A percentile compares a stretch with the other conserved stretches of the same genome.
Conservation (phyloP, 2,329 filamentous ascomycete genomes). For the Pseudovirgaria hyperparasitica region DNA sequence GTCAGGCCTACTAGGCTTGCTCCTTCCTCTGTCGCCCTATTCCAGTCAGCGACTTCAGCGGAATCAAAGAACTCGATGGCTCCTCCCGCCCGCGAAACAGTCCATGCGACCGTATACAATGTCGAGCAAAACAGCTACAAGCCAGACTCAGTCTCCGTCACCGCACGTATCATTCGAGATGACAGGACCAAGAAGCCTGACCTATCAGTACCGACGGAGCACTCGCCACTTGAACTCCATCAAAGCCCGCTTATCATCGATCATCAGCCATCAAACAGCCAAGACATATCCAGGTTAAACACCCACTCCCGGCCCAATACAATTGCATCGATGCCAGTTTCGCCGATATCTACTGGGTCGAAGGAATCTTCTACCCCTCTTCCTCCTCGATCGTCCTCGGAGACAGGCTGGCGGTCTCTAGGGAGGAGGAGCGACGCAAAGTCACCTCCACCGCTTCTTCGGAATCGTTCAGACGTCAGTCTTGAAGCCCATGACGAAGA, state of each 20-base stretch:
- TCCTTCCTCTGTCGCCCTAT: conserved; percentile 11
- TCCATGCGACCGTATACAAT: conserved; percentile 24
- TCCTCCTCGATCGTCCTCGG: conserved; percentile 25
- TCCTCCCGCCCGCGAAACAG: conserved; percentile 15
- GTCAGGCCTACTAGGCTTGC: conserved; percentile 17
- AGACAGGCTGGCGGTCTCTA: conserved; percentile 25
- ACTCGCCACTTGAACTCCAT: conserved; percentile 36
- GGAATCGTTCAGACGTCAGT: conserved; percentile 13
- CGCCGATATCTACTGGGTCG: conserved; percentile 19
- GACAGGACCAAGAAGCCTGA: conserved; percentile 22
- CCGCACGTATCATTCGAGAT: conserved; percentile 68
- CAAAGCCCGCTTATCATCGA: conserved; percentile 50
- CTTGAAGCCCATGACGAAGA: conserved; percentile 25
- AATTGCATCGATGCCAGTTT: conserved; percentile 16
- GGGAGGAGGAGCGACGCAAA: conserved; percentile 25
- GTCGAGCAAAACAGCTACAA: conserved; percentile 26
- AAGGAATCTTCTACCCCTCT: conserved; percentile 13
- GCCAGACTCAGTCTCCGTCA: conserved; percentile 77
- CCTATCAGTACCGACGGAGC: conserved; percentile 36
- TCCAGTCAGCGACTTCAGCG: conserved; percentile 15
- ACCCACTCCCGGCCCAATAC: conserved; percentile 10
- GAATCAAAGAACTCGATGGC: too few relatives aligned
- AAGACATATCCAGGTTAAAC: conserved; percentile 13
- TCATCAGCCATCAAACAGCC: conserved; percentile 34
- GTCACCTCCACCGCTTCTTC: conserved; percentile 14